phyloP scores from a whole-genome alignment of 2,329 filamentous ascomycete species.

The Penicillium sp. region DNA sequence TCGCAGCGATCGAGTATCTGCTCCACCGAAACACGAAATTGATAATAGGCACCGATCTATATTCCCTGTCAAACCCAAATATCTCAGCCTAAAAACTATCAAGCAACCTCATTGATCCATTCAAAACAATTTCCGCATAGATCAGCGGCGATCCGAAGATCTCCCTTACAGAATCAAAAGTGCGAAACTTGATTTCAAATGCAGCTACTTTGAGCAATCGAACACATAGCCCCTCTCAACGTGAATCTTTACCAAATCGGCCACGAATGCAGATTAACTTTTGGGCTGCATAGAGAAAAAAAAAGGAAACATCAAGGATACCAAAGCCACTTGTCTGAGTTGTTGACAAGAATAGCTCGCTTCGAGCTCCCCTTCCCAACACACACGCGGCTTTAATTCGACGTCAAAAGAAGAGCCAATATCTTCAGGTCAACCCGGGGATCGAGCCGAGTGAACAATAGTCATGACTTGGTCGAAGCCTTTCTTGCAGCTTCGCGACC shows the following conservation, averaged over 20 bases:
- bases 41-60: background rate
- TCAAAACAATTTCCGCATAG: background rate
- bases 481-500: slow-evolving; percentile 7
- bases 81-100: background rate
- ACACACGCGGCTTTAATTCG: background rate
- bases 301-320: background rate
- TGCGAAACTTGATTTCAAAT: background rate
- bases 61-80: background rate
- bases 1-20: background rate
- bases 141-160: background rate
- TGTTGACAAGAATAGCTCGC: background rate
- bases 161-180: slow-evolving; percentile 1
- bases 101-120: background rate
- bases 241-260: background rate
- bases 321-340: background rate
- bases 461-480: slow-evolving; percentile 11
- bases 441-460: background rate
- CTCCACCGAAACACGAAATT: background rate
- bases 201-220: background rate
- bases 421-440: background rate
- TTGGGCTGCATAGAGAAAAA: background rate
- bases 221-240: background rate
- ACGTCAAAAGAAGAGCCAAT: background rate
- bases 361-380: background rate
- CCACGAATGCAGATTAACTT: background rate